Base-by-base conservation (phyloP, 1,284 basidiomycete species). In the Cutaneotrichosporon daszewskae region DNA sequence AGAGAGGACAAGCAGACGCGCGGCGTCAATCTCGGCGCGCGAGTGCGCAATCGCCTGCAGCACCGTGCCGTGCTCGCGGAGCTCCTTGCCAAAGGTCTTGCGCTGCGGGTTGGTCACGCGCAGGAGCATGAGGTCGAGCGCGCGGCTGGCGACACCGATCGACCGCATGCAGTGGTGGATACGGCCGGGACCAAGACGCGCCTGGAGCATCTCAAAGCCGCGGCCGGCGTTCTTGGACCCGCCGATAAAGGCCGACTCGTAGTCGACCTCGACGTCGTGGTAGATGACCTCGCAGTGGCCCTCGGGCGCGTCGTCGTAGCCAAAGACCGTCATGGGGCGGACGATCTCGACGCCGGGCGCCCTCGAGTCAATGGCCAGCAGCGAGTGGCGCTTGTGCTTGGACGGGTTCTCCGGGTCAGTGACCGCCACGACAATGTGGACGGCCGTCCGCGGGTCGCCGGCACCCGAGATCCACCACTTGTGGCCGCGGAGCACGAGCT, bases 401-500 rank as follows among this genome's bases (percentile, higher is more conserved):
- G 60, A 62, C 13, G 66, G 54, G 51, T 69, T 69, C 22, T 44
- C 43, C 16, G 69, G 69, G 55, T 71, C 67, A 12, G 68, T 69
- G 12, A 65, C 51, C 28, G 66, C 94, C 76, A 98, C 85, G 32
- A 97, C 87, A 41, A 98, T 80, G 68, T 98, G 94, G 7, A 98
- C 64, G 49, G 79, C 81, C 54, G 83, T 87, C 46, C 94, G 79
- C 34, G 90, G 90, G 70, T 98, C 92, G 26, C 92, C 92, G 5
- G 94, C 94, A 39, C 94, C 94, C 32, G 88, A 91, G 69, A 97
- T 97, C 85, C 87, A 97, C 92, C 94, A 97, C 79, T 98, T 98
- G 73, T 94, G 90, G 1, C 94, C 94, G 61, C 87, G 92, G 58
- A 98, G 83, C 51, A 95, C 83, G 55, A 97, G 87, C 54, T 91